These are phyloP conservation scores for Scenedesmus sp. DNA, from an alignment of 163 green algal species.

Conservation along the genomic window DNA sequence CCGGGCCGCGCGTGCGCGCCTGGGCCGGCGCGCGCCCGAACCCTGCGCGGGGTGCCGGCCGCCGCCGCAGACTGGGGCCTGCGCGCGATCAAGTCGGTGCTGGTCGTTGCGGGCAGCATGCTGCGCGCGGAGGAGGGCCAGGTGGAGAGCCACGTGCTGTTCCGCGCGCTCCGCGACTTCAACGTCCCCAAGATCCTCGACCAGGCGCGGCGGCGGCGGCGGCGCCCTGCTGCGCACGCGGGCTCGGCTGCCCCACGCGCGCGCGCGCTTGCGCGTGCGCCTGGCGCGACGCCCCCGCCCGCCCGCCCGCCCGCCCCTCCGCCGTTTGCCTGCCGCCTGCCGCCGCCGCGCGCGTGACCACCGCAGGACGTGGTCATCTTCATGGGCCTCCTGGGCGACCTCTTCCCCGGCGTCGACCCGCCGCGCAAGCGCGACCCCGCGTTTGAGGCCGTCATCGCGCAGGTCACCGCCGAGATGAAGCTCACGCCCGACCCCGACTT, in stretches of 20 bases:
- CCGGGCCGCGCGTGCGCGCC: too few species aligned
- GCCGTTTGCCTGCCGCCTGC: neutral
- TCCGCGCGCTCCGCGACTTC: conserved; percentile 87
- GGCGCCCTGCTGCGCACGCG: neutral
- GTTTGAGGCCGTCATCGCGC: conserved; percentile 74
- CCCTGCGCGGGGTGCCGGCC: too few species aligned
- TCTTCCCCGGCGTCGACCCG: conserved; percentile 84
- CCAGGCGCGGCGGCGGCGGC: conserved; percentile 28
- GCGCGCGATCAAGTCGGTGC: conserved; percentile 86
- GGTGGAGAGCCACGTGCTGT: conserved; percentile 86
- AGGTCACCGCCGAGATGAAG: conserved; percentile 61
- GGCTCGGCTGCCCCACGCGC: neutral
- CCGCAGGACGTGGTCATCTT: conserved; percentile 87
- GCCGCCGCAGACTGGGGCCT: conserved; percentile 78
- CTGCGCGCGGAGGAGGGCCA: conserved; percentile 78
- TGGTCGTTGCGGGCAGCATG: conserved; percentile 86
- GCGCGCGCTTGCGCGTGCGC: neutral
- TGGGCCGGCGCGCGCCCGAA: too few species aligned
- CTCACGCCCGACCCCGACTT: conserved; percentile 84
- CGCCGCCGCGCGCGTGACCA: too few species aligned
- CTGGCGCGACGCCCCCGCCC: too few species aligned
- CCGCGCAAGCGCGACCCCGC: conserved; percentile 80
- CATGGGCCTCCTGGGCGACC: conserved; percentile 85
- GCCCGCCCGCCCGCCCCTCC: too few species aligned
- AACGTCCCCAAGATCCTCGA: conserved; percentile 89